These are phyloP conservation scores for Ephemerocybe angulata DNA, from an alignment of 768 basidiomycete species.

Conservation along the genomic window DNA sequence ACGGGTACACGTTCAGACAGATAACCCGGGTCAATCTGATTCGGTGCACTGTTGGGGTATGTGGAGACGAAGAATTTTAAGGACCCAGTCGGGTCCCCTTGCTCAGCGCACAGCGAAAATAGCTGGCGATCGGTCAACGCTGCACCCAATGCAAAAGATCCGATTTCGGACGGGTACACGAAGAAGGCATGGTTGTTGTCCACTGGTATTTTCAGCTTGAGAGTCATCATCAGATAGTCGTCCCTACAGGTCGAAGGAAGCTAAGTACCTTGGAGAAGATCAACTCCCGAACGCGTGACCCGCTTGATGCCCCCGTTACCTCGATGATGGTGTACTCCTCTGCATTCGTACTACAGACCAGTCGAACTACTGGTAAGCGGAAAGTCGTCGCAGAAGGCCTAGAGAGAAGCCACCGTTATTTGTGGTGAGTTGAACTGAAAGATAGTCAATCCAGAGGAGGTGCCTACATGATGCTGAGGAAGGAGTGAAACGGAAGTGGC, in stretches of 20 bases:
- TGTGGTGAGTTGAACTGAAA: neutral
- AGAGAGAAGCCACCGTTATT: neutral
- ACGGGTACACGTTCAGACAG: slow-evolving; percentile 11
- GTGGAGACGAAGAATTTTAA: slow-evolving; percentile 52
- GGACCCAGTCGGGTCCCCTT: slow-evolving; percentile 44
- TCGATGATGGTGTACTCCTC: slow-evolving; percentile 50
- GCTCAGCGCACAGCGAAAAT: slow-evolving; percentile 40
- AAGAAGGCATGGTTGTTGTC: slow-evolving; percentile 35
- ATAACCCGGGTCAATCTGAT: slow-evolving; percentile 19
- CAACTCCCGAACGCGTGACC: slow-evolving; percentile 41
- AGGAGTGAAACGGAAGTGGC: neutral
- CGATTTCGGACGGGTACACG: slow-evolving; percentile 48
- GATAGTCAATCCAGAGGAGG: neutral
- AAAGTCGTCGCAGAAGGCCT: neutral
- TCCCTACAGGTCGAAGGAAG: neutral
- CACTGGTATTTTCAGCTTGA: slow-evolving; percentile 42
- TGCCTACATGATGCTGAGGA: neutral
- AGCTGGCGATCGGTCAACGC: slow-evolving; percentile 39
- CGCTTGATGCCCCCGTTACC: slow-evolving; percentile 42
- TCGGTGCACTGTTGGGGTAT: slow-evolving; percentile 39
- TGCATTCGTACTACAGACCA: slow-evolving; percentile 47
- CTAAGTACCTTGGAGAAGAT: slow-evolving; percentile 40
- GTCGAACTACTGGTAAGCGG: slow-evolving; percentile 31
- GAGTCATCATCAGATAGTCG: slow-evolving; percentile 6
- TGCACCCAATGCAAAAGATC: slow-evolving; percentile 38